Evolutionary conservation across 495 filamentous ascomycete genomes (phyloP).

Genomic region (Aspergillus wentii): DNA sequence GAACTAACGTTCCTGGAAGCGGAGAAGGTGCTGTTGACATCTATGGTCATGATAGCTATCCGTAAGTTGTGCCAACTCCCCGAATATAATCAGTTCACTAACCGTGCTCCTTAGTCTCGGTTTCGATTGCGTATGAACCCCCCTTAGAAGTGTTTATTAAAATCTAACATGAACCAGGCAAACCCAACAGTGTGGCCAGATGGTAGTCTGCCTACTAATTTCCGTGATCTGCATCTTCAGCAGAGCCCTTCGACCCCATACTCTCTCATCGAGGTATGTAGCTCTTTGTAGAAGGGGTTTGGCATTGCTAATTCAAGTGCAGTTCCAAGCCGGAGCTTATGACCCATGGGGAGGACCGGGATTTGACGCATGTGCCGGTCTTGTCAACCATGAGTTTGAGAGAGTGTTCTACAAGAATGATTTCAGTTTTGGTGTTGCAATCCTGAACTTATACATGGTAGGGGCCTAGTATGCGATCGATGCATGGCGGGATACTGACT

Average conservation of each 20-base stretch:
- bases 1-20: constrained; percentile 62
- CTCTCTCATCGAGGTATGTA: constrained; percentile 55
- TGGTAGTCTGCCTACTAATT: constrained; percentile 41
- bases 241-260: constrained; percentile 64
- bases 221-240: constrained; percentile 42
- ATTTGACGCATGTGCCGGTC: constrained; percentile 56
- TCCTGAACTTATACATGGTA: constrained; percentile 70
- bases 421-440: constrained; percentile 55
- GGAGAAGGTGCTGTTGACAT: constrained; percentile 65
- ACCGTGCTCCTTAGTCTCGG: constrained; percentile 40
- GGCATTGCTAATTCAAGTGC: constrained; percentile 6
- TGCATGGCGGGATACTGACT: constrained; percentile 6
- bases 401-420: constrained; percentile 80
- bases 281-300: not conserved
- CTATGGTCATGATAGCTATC: constrained; percentile 73
- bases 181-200: constrained; percentile 47
- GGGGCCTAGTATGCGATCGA: constrained; percentile 3
- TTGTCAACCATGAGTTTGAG: constrained; percentile 67
- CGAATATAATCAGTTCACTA: not conserved
- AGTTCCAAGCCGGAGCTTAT: constrained; percentile 73
- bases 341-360: constrained; percentile 72
- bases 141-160: not conserved
- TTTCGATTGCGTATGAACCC: constrained; percentile 46
- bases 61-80: constrained; percentile 21
- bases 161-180: constrained; percentile 16